These are phyloP conservation scores for Aspergillus mulundensis DNA, from an alignment of 495 filamentous ascomycete genomes.

Conservation along the genomic window DNA sequence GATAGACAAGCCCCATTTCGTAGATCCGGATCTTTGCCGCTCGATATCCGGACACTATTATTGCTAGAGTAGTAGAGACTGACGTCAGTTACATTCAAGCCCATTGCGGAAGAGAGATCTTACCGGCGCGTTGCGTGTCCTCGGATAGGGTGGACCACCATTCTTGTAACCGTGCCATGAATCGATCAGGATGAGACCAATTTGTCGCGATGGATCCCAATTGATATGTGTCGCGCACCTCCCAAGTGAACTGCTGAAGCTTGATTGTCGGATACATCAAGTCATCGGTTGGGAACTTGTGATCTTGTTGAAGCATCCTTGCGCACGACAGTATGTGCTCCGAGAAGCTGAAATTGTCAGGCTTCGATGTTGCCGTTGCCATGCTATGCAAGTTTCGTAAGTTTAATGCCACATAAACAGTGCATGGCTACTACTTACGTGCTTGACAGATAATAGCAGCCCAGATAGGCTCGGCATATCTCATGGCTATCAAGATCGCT, in stretches of 20 bases:
- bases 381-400: not conserved
- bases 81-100: not conserved
- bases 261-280: conserved; percentile 1
- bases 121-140: not conserved
- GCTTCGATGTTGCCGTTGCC: not conserved
- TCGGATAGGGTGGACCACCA: not conserved
- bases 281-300: not conserved
- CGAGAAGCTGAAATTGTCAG: not conserved
- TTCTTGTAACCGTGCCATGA: not conserved
- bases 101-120: not conserved
- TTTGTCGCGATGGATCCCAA: not conserved
- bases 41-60: not conserved
- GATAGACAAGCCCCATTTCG: conserved; percentile 2
- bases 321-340: not conserved
- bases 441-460: conserved; percentile 6
- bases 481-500: not conserved
- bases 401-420: not conserved
- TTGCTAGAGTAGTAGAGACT: not conserved
- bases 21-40: not conserved
- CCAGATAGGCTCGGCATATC: not conserved
- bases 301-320: not conserved
- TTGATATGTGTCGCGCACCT: not conserved
- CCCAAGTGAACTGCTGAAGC: not conserved
- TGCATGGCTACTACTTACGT: not conserved
- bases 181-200: not conserved